Base-by-base conservation (phyloP, 2,329 filamentous ascomycete species). In the Albophoma yamanashiensis region DNA sequence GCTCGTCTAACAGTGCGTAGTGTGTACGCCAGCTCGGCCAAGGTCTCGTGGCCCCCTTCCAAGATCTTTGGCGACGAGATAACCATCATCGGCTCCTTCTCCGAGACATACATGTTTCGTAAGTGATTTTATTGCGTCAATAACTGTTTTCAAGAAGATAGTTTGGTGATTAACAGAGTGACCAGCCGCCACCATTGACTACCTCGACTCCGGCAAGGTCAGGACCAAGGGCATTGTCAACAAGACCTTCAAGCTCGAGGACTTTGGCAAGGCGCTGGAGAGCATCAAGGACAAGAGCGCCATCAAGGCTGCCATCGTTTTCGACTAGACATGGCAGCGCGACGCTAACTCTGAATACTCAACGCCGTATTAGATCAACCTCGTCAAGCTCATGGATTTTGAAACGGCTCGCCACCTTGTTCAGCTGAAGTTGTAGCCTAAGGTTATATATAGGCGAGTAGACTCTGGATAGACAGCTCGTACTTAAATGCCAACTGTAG, bases 281-380 rank as follows among this genome's bases (percentile, higher is more conserved):
- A 81, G 83, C 60, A 89, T 91, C 78, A 83, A 80, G 68, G 86
- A 88, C 75, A 89, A 89, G 79, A 82, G 76, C 58, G 87, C 86
- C 61, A 89, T 91, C 70, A 91, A 91, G 78, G 87, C 87, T 58
- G 86, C 85, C 20, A 89, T 91, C 71, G 81, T 85, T 55, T 89
- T 89, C 67, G 86, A 89, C 63, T 84, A 80, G 17, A 60, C 66
- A 34, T 2, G 5, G 4, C 50, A 31, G 22, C 2, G 31, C 20
- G 14, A 38, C 31, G 31, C 31, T 22, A 20, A 22, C 36, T 27
- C n/a, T 27, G 12, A 38, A 27, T 38, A 55, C 25, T 31, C 5
- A 12, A 17, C 4, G 22, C 15, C 9, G 4, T 22, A 20, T 55
- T 55, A 55, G 12, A 36, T 20, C 14, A 14, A 38, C 20, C 27